Conservation (phyloP, 257 asterid species). For the Echium plantagineum region DNA sequence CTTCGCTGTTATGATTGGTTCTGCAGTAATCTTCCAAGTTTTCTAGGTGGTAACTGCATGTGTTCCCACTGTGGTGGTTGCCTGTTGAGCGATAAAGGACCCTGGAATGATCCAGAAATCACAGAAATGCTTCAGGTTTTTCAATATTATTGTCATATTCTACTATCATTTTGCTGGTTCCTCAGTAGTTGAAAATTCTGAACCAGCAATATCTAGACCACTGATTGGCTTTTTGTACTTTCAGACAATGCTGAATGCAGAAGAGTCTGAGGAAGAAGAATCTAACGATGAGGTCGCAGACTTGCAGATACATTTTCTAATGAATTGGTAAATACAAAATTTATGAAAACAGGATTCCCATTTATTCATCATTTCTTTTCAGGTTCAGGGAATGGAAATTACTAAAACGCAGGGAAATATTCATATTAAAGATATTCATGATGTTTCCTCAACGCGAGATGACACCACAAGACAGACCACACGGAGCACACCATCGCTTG, state of each 20-base stretch:
- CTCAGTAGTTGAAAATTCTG: background rate
- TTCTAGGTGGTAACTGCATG: constrained; percentile 61
- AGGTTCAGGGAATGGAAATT: background rate
- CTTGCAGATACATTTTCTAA: constrained; percentile 7
- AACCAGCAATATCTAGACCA: too few species aligned
- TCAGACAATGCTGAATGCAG: constrained; percentile 35
- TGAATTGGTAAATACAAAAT: background rate
- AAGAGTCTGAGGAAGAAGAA: constrained; percentile 11
- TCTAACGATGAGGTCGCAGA: constrained; percentile 4
- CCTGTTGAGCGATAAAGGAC: constrained; percentile 60
- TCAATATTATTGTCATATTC: background rate
- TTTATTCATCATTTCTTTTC: background rate
- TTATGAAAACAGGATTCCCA: too few species aligned
- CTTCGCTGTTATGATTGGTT: constrained; percentile 1
- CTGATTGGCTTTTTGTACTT: too few species aligned
- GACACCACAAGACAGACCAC: background rate
- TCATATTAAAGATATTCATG: constrained; percentile 18
- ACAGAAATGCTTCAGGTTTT: constrained; percentile 37
- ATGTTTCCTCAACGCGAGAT: constrained; percentile 11
- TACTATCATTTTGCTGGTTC: too few species aligned
- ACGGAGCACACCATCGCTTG: constrained; percentile 3
- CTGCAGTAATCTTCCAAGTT: constrained; percentile 54
- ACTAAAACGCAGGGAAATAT: constrained; percentile 20
- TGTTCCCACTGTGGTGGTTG: constrained; percentile 51
- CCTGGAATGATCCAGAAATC: constrained; percentile 62